Base-by-base conservation (phyloP, 768 basidiomycete genomes). In the Boletus bicolor region DNA sequence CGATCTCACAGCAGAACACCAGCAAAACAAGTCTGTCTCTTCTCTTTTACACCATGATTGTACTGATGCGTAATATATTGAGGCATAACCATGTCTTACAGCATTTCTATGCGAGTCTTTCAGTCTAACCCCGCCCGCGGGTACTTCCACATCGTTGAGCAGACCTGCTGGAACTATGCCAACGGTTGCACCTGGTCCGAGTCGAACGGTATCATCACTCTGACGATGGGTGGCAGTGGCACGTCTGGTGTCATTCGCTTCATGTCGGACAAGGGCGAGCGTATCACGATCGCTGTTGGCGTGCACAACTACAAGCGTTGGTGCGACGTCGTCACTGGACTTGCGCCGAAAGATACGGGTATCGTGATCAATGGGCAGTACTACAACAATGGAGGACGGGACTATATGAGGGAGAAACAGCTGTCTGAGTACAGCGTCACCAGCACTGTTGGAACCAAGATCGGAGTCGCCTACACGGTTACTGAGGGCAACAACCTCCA, bases 221-320 rank as follows among this genome's bases (percentile, higher is more conserved):
- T 78, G 57, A 68, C 38, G 47, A 75, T 75, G 68, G 64, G 60
- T 35, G 70, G 68, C 6, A 77, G 76, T 54, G 76, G 75, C 41
- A 77, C 74, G 0, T 76, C 74, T 14, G 74, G 77, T 10, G 63
- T 65, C 7, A 49, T 78, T 17, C 73, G 73, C 52, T 68, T 77
- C 62, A 32, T 38, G 32, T 57, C 63, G 7, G 64, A 66, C 44
- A 61, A 47, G 8, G 69, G 64, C 53, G 74, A 76, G 49, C 53
- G 44, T 11, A 70, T 74, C 67, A 48, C 74, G 28, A 58, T 73
- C 56, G 66, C 66, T 14, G 38, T 77, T 24, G 77, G 78, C 1
- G 66, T 77, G 26, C 71, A 78, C 67, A 73, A 73, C 65, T 68
- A 71, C 64, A 69, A 68, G 56, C 61, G 68, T 7, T 77, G 77